Evolutionary conservation across 768 basidiomycete genomes (phyloP).

Genomic region (Sporobolomyces roseus): DNA sequence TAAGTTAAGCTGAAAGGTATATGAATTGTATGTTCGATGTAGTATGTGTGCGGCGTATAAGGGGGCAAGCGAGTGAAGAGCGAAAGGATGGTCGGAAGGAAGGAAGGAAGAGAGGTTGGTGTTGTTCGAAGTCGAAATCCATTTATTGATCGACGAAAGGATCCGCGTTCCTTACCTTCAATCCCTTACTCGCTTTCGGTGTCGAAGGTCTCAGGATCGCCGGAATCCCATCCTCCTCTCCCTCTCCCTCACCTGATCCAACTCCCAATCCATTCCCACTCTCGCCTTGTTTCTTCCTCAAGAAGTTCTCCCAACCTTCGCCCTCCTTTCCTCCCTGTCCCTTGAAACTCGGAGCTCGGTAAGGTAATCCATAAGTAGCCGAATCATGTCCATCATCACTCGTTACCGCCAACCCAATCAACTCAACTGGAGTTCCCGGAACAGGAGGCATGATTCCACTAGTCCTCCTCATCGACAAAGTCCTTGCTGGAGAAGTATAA

Average conservation of each 20-base stretch:
- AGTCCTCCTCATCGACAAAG: not conserved
- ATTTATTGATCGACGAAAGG: conserved; percentile 22
- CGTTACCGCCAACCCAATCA: conserved; percentile 33
- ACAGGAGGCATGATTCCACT: not conserved
- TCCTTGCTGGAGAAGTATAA: conserved; percentile 17
- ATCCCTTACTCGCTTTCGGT: not conserved
- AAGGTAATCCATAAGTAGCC: not conserved
- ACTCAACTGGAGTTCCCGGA: conserved; percentile 24
- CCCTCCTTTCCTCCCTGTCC: too few species aligned
- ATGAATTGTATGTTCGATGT: too few species aligned
- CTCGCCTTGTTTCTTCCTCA: not conserved
- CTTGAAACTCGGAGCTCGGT: too few species aligned
- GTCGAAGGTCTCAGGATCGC: conserved; percentile 20
- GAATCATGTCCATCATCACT: conserved; percentile 27
- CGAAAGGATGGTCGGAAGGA: not conserved
- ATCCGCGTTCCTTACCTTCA: conserved; percentile 26
- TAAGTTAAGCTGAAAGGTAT: too few species aligned
- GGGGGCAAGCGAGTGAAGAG: not conserved
- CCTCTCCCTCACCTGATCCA: not conserved
- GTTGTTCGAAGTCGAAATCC: not conserved
- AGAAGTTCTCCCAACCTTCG: too few species aligned
- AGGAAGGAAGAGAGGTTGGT: not conserved
- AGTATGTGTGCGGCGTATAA: too few species aligned
- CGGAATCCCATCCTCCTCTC: not conserved
- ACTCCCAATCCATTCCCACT: not conserved